Conservation (phyloP, 164 flowering plant species). For the Vitis amurensis region DNA sequence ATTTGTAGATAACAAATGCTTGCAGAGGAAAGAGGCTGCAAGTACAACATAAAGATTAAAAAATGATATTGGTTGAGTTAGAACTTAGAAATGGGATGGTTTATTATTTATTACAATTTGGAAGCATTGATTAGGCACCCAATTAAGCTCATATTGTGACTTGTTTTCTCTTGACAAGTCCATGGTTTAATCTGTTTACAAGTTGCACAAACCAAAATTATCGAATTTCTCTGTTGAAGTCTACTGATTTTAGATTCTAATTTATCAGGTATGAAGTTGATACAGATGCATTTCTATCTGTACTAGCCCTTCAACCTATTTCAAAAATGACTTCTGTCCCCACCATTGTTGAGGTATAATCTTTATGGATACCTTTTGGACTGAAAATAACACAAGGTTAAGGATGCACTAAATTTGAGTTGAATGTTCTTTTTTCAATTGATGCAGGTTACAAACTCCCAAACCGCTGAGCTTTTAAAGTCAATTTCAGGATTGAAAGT, state of each 20-base stretch:
- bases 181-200: no score
- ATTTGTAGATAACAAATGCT: no score
- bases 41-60: no score
- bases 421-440: slow-evolving; percentile 1
- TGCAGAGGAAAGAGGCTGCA: no score
- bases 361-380: background rate
- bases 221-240: background rate
- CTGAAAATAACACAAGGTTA: background rate
- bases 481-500: slow-evolving; percentile 88
- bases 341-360: slow-evolving; percentile 87
- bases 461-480: slow-evolving; percentile 83
- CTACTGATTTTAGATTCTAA: slow-evolving; percentile 7
- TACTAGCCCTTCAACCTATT: slow-evolving; percentile 92
- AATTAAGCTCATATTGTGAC: background rate
- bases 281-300: slow-evolving; percentile 92
- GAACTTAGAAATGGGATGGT: no score
- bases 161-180: background rate
- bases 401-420: background rate
- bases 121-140: background rate
- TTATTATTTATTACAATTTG: background rate
- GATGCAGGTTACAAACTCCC: slow-evolving; percentile 81
- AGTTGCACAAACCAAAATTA: background rate
- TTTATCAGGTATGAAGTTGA: slow-evolving; percentile 85
- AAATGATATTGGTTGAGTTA: no score
- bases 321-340: slow-evolving; percentile 71